phyloP scores from a whole-genome alignment of 495 filamentous ascomycete genomes.

The Aspergillus conjunctus region DNA sequence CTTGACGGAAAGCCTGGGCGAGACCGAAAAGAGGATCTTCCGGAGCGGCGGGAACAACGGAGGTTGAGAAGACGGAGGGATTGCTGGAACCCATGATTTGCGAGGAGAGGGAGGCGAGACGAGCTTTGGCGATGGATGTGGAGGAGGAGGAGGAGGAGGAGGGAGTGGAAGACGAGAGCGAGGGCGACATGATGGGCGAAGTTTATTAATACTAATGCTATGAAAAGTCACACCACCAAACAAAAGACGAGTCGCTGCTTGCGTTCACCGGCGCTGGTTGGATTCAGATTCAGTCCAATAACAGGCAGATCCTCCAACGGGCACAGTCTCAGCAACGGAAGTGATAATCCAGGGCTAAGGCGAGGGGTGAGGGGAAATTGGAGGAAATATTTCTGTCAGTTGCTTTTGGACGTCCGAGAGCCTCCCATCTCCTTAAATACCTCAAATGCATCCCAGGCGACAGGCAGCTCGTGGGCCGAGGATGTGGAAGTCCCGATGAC shows the following conservation, averaged over 20 bases:
- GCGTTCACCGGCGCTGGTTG: constrained; percentile 29
- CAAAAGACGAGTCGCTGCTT: constrained; percentile 24
- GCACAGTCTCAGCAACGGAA: not conserved
- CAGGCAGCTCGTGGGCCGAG: constrained; percentile 7
- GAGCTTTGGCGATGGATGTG: constrained; percentile 32
- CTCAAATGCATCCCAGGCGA: not conserved
- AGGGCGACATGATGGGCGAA: constrained; percentile 22
- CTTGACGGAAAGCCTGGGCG: constrained; percentile 83
- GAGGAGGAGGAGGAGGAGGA: constrained; percentile 30
- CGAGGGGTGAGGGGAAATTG: not conserved
- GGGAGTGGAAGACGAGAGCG: constrained; percentile 23
- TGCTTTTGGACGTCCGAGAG: too few relatives aligned
- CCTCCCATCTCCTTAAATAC: not conserved
- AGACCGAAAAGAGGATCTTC: constrained; percentile 96
- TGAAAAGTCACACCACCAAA: constrained; percentile 27
- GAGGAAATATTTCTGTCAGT: too few relatives aligned
- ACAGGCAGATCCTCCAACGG: constrained; percentile 16
- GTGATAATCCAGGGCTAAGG: not conserved
- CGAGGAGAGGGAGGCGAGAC: constrained; percentile 44
- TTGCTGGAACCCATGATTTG: constrained; percentile 50
- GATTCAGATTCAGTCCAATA: constrained; percentile 4
- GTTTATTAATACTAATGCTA: not conserved
- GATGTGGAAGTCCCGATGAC: constrained; percentile 13
- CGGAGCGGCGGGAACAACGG: constrained; percentile 84
- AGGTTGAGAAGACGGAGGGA: constrained; percentile 71